Conservation (phyloP, 768 basidiomycete genomes). For the Tulasnella sp. region DNA sequence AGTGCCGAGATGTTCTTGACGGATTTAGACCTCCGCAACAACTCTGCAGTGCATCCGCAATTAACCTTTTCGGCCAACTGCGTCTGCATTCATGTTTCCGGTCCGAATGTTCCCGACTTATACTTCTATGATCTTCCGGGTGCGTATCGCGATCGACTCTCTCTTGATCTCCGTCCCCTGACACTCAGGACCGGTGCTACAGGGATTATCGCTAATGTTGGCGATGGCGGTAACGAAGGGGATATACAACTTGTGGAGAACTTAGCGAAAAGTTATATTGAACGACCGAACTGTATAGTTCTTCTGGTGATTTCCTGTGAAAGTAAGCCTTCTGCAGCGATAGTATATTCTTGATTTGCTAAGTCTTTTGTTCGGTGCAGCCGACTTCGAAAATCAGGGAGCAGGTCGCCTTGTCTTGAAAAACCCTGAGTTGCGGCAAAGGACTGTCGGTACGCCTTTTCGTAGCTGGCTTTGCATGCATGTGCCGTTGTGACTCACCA, state of each 20-base stretch:
- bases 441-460: slow-evolving; percentile 49
- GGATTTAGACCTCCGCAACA: background rate
- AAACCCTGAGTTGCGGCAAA: slow-evolving; percentile 47
- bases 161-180: background rate
- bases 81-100: slow-evolving; percentile 37
- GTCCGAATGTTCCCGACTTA: slow-evolving; percentile 29
- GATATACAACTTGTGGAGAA: slow-evolving; percentile 13
- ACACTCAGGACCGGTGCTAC: background rate
- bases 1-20: background rate
- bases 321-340: slow-evolving; percentile 12
- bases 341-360: too few species aligned
- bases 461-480: background rate
- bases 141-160: slow-evolving; percentile 5
- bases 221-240: slow-evolving; percentile 8
- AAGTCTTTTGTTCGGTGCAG: too few species aligned
- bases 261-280: slow-evolving; percentile 11
- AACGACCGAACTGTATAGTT: slow-evolving; percentile 7
- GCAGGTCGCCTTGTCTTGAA: slow-evolving; percentile 50
- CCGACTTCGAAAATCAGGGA: slow-evolving; percentile 70
- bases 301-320: slow-evolving; percentile 17
- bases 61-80: slow-evolving; percentile 39
- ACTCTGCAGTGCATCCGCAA: background rate
- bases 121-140: slow-evolving; percentile 26
- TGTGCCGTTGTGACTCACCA: background rate
- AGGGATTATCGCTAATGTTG: slow-evolving; percentile 18